Percentiles rank a stretch among this genome's conserved stretches.
These are phyloP conservation scores for Trypanosoma lewisi DNA, from an alignment of 208 protist species.

Conservation along the genomic window DNA sequence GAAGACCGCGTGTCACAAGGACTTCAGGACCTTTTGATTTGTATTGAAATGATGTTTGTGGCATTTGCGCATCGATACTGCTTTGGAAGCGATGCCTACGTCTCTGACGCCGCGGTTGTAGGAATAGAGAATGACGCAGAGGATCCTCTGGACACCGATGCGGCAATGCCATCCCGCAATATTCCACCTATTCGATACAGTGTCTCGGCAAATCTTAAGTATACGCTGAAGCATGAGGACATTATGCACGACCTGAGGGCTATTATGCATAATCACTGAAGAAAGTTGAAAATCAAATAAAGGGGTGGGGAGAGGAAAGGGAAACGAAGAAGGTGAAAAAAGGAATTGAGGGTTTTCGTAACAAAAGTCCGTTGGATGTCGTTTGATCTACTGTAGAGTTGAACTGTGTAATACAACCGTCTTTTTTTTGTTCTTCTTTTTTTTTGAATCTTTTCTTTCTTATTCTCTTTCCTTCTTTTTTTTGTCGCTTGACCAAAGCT, in stretches of 20 bases:
- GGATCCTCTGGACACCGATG: background rate
- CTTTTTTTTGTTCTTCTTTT: background rate
- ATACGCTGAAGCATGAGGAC: constrained; percentile 82
- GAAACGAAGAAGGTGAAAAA: constrained; percentile 14
- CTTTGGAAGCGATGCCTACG: constrained; percentile 87
- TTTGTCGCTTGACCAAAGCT: too few relatives aligned
- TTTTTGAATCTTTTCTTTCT: background rate
- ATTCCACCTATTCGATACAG: constrained; percentile 79
- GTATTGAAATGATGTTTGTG: constrained; percentile 91
- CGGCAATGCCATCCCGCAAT: constrained; percentile 24
- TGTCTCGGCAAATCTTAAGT: constrained; percentile 76
- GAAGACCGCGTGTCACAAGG: constrained; percentile 58
- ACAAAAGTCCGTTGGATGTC: too few relatives aligned
- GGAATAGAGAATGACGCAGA: constrained; percentile 7
- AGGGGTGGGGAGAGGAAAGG: background rate
- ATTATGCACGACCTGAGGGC: constrained; percentile 72
- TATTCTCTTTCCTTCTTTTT: background rate
- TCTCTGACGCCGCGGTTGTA: background rate
- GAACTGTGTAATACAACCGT: background rate
- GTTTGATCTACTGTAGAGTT: too few relatives aligned
- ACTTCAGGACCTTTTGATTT: constrained; percentile 89
- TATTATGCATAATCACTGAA: constrained; percentile 71
- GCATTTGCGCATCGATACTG: constrained; percentile 89
- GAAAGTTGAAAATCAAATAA: background rate
- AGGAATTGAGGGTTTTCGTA: background rate